A percentile compares a stretch with the other conserved stretches of the same genome.
These are phyloP conservation scores for Aspergillus brunneoviolaceus DNA, from an alignment of 2,329 filamentous ascomycete species.

Conservation along the genomic window DNA sequence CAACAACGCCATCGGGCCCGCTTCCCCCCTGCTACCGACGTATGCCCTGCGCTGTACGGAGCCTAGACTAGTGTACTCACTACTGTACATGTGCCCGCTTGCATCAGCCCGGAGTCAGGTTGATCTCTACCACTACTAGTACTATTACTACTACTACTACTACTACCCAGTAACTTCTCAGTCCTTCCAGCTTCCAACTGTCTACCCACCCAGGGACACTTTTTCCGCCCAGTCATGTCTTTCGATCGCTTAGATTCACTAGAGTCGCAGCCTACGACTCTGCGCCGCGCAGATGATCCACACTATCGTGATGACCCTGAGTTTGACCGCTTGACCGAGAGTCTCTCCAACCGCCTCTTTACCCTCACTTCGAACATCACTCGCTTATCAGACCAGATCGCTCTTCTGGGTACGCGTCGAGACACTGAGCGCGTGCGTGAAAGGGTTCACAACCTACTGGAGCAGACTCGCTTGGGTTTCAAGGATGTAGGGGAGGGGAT, in stretches of 20 bases:
- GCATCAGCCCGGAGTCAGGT: constrained; percentile 9
- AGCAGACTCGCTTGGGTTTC: constrained; percentile 83
- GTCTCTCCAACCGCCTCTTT: constrained; percentile 85
- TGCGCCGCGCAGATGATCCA: constrained; percentile 67
- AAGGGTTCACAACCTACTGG: constrained; percentile 80
- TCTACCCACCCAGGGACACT: neutral
- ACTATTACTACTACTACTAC: too few relatives aligned
- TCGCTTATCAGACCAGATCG: constrained; percentile 78
- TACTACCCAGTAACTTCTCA: neutral
- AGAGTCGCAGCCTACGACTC: constrained; percentile 72
- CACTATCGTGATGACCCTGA: constrained; percentile 89
- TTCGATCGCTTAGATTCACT: constrained; percentile 84
- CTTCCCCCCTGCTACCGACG: neutral
- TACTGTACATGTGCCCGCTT: constrained; percentile 4
- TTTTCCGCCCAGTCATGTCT: constrained; percentile 62
- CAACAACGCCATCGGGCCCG: constrained; percentile 13
- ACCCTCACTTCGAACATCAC: constrained; percentile 84
- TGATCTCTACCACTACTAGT: too few relatives aligned
- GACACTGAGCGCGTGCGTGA: constrained; percentile 91
- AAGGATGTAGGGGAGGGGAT: constrained; percentile 90
- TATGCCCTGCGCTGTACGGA: neutral
- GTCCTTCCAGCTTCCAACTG: constrained; percentile 9
- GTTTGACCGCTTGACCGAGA: constrained; percentile 78
- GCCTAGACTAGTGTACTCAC: too few relatives aligned
- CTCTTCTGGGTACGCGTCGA: constrained; percentile 80